phyloP scores from a whole-genome alignment of 2,329 filamentous ascomycete species.

The Penicillium crustosum region DNA sequence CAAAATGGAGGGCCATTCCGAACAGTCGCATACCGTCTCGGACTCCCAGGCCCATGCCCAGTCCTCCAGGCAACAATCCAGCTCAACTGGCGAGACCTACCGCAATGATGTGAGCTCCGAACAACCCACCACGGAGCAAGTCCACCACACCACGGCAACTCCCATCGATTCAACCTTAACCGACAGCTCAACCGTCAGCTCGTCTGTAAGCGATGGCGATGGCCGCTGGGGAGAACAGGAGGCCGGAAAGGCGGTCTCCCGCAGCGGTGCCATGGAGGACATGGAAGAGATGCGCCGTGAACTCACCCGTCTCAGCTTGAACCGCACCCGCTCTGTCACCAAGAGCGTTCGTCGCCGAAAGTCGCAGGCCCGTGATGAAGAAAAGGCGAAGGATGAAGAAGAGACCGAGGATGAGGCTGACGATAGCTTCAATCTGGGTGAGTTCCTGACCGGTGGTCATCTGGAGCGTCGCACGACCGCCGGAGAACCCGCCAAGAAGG shows the following conservation, averaged over 20 bases:
- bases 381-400: slow-evolving; percentile 46
- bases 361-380: slow-evolving; percentile 37
- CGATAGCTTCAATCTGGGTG: slow-evolving; percentile 63
- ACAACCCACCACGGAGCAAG: slow-evolving; percentile 2
- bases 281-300: slow-evolving; percentile 58
- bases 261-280: slow-evolving; percentile 58
- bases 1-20: slow-evolving; percentile 23
- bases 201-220: slow-evolving; percentile 29
- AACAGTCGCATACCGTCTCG: slow-evolving; percentile 13
- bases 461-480: slow-evolving; percentile 68
- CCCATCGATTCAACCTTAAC: slow-evolving; percentile 13
- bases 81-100: neutral
- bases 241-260: slow-evolving; percentile 54
- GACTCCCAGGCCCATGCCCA: slow-evolving; percentile 12
- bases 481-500: slow-evolving; percentile 69
- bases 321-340: slow-evolving; percentile 34
- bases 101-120: neutral
- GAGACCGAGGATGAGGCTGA: slow-evolving; percentile 24
- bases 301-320: slow-evolving; percentile 54
- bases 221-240: slow-evolving; percentile 66
- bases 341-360: slow-evolving; percentile 30
- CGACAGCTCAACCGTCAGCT: slow-evolving; percentile 15
- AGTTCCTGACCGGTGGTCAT: slow-evolving; percentile 72
- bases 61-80: slow-evolving; percentile 1
- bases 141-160: slow-evolving; percentile 5